Conservation (phyloP, 805 yeast species). For the Spathaspora hagerdaliae region DNA sequence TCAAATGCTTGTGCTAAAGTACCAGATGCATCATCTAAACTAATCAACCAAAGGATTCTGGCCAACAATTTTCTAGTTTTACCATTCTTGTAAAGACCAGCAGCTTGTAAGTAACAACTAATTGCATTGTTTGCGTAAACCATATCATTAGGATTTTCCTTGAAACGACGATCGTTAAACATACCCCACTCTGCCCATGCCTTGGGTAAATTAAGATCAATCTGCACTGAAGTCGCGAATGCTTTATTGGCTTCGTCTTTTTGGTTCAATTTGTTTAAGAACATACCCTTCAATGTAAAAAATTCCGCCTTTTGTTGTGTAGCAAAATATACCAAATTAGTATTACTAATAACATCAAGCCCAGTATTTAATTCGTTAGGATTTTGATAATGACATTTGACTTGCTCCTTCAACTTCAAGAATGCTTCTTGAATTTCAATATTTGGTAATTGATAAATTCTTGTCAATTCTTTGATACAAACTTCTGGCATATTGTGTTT, state of each 20-base stretch:
- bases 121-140: constrained; percentile 89
- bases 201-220: constrained; percentile 88
- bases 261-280: constrained; percentile 83
- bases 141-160: constrained; percentile 77
- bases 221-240: constrained; percentile 95
- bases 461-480: constrained; percentile 85
- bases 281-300: constrained; percentile 97
- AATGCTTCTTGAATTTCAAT: constrained; percentile 98
- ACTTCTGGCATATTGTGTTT: constrained; percentile 97
- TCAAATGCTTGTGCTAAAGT: constrained; percentile 84
- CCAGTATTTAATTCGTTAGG: constrained; percentile 90
- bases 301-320: constrained; percentile 98
- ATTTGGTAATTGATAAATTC: constrained; percentile 92
- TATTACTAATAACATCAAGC: constrained; percentile 91
- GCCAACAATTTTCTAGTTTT: constrained; percentile 86
- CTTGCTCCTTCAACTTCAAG: constrained; percentile 91
- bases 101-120: constrained; percentile 95
- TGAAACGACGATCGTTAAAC: constrained; percentile 83
- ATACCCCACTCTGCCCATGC: constrained; percentile 99
- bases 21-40: constrained; percentile 83
- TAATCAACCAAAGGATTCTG: constrained; percentile 87
- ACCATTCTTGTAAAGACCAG: constrained; percentile 89
- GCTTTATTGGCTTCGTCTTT: constrained; percentile 97
- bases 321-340: constrained; percentile 92
- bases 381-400: constrained; percentile 94